A percentile compares a stretch with the other conserved stretches of the same genome.
Conservation (phyloP, 2,329 filamentous ascomycete species). For the Colletotrichum kahawae region DNA sequence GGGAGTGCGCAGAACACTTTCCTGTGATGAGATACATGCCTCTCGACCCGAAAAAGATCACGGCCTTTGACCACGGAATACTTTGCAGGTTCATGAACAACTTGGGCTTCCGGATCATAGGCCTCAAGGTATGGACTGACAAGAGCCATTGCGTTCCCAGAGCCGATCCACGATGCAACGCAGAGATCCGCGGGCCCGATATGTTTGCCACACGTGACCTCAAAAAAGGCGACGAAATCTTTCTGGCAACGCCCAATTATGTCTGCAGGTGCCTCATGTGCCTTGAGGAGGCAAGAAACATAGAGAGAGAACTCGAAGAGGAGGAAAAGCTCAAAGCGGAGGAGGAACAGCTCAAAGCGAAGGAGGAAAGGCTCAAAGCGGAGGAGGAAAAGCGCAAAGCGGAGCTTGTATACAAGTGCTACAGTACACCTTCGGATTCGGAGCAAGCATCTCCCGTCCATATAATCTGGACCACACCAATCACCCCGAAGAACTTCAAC, state of each 20-base stretch:
- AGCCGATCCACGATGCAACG: background rate
- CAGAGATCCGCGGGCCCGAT: background rate
- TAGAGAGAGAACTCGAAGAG: background rate
- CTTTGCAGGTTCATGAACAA: background rate
- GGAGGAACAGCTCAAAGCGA: too few relatives aligned
- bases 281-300: background rate
- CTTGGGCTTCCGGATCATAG: background rate
- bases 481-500: background rate
- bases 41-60: background rate
- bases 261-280: background rate
- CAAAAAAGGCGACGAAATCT: background rate
- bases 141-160: background rate
- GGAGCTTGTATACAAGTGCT: too few relatives aligned
- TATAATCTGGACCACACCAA: background rate
- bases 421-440: too few relatives aligned
- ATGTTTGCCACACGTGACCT: background rate
- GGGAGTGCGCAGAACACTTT: background rate
- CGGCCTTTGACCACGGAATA: background rate
- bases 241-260: background rate
- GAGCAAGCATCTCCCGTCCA: background rate
- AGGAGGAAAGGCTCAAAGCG: too few relatives aligned
- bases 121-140: background rate
- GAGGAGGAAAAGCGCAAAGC: too few relatives aligned
- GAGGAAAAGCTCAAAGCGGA: background rate
- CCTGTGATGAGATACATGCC: background rate